phyloP scores from a whole-genome alignment of 2,329 filamentous ascomycete genomes.

The Neopestalotiopsis sp. region DNA sequence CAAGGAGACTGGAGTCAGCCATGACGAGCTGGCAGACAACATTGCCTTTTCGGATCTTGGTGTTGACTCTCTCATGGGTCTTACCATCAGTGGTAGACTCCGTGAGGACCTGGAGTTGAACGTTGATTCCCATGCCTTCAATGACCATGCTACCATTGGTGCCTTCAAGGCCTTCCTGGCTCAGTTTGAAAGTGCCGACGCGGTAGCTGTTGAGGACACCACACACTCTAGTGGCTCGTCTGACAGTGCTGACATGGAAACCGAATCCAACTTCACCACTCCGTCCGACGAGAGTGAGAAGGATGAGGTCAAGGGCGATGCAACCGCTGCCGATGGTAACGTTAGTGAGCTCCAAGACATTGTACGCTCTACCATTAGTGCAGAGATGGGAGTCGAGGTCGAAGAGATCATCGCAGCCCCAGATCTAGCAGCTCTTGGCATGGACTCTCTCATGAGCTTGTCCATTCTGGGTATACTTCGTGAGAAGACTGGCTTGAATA shows the following conservation, averaged over 20 bases:
- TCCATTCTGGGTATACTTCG: constrained; percentile 60
- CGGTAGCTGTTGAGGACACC: constrained; percentile 39
- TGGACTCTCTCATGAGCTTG: constrained; percentile 64
- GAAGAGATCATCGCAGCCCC: constrained; percentile 63
- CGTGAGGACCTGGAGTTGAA: constrained; percentile 63
- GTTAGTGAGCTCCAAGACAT: constrained; percentile 52
- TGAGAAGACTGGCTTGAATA: constrained; percentile 56
- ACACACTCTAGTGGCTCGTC: constrained; percentile 37
- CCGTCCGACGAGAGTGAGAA: constrained; percentile 57
- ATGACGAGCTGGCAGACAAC: constrained; percentile 61
- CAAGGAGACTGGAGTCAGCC: constrained; percentile 58
- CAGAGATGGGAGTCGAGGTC: constrained; percentile 73
- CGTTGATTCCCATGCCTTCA: constrained; percentile 56
- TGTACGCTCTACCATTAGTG: constrained; percentile 70
- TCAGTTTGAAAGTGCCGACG: constrained; percentile 38
- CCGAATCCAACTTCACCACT: constrained; percentile 58
- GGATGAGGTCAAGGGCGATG: constrained; percentile 49
- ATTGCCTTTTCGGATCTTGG: constrained; percentile 62
- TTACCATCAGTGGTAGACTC: constrained; percentile 61
- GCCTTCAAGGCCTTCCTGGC: constrained; percentile 52
- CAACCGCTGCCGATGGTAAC: constrained; percentile 40
- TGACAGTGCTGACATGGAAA: constrained; percentile 51
- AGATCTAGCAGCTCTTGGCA: constrained; percentile 60
- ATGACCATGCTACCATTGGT: constrained; percentile 59
- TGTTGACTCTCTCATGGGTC: constrained; percentile 65